These are phyloP conservation scores for Syzygium malaccense DNA, from an alignment of 441 rosid genomes.

Conservation along the genomic window DNA sequence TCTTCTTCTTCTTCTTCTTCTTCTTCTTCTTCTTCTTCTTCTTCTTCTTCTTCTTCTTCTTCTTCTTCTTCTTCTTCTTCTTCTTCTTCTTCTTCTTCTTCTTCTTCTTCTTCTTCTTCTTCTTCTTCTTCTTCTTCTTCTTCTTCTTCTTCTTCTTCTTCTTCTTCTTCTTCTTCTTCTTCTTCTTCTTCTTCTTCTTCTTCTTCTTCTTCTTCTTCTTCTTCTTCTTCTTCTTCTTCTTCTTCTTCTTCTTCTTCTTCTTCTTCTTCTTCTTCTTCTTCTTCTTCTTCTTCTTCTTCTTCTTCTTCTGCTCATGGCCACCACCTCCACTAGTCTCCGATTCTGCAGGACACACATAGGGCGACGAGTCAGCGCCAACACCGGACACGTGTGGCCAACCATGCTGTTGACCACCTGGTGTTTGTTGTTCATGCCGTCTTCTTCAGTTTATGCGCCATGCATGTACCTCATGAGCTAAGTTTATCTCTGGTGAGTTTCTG, in stretches of 20 bases:
- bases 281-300: neutral
- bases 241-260: neutral
- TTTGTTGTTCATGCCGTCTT: neutral
- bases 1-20: neutral
- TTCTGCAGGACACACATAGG: neutral
- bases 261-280: neutral
- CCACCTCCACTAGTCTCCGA: neutral
- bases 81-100: neutral
- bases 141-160: neutral
- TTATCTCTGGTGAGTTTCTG: neutral
- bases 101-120: neutral
- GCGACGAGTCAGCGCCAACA: neutral
- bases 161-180: neutral
- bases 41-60: neutral
- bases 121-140: neutral
- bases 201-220: neutral
- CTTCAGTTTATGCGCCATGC: neutral
- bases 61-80: neutral
- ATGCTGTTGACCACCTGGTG: neutral
- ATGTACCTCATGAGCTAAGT: neutral
- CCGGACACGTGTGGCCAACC: neutral
- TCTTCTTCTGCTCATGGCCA: neutral
- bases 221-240: neutral
- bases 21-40: neutral
- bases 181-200: neutral